Percentiles rank a stretch among this genome's conserved stretches.
phyloP scores from a whole-genome alignment of 2,329 filamentous ascomycete species.

The Fusarium piperis region DNA sequence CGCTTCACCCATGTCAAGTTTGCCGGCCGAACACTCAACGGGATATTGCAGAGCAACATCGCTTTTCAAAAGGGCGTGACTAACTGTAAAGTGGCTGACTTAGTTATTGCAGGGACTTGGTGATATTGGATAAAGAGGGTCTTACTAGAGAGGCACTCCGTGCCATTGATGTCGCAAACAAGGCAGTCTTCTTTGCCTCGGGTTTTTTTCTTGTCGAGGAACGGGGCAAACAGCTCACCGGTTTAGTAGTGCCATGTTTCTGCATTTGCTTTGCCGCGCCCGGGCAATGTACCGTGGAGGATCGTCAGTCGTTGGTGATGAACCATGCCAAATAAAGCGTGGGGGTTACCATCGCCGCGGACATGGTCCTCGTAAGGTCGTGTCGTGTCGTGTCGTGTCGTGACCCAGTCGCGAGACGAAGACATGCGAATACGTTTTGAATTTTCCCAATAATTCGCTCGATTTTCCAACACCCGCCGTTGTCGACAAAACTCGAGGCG shows the following conservation, averaged over 20 bases:
- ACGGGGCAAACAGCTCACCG: neutral
- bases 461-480: neutral
- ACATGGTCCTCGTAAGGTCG: neutral
- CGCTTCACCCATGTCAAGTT: neutral
- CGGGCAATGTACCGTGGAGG: neutral
- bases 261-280: neutral
- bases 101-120: neutral
- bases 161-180: neutral
- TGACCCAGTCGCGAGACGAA: neutral
- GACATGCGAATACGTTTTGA: neutral
- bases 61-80: neutral
- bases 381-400: neutral
- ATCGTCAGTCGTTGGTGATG: neutral
- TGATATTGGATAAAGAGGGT: neutral
- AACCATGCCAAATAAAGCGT: neutral
- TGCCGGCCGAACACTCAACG: neutral
- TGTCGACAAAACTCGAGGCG: neutral
- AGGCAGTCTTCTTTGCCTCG: neutral
- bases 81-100: neutral
- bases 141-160: neutral
- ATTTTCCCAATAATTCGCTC: neutral
- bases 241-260: neutral
- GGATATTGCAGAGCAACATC: constrained; percentile 1
- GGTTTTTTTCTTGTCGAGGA: neutral
- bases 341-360: neutral